phyloP scores from a whole-genome alignment of 805 yeast genomes.

The Ogataea angusta region DNA sequence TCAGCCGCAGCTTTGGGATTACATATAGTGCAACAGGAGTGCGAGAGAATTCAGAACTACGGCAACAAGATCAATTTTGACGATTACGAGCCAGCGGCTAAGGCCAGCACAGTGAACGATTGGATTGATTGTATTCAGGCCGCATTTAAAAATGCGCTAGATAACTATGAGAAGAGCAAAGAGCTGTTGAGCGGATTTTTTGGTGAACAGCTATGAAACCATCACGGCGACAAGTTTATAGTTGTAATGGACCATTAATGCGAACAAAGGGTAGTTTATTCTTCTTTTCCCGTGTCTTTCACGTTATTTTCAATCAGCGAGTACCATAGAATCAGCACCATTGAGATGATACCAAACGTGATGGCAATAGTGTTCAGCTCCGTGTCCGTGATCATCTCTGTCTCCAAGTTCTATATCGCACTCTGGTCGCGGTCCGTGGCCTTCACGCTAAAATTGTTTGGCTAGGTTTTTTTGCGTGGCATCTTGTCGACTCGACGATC shows the following conservation, averaged over 20 bases:
- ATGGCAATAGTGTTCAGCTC: conserved; percentile 75
- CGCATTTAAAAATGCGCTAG: conserved; percentile 51
- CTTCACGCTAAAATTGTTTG: background rate
- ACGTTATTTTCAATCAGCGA: conserved; percentile 40
- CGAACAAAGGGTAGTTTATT: conserved; percentile 1
- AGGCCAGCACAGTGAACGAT: conserved; percentile 32
- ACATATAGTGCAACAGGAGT: conserved; percentile 73
- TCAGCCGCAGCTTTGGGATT: conserved; percentile 93
- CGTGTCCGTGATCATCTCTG: conserved; percentile 72
- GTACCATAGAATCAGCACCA: conserved; percentile 68
- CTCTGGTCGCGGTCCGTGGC: no score
- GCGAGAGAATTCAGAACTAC: conserved; percentile 91
- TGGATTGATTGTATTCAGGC: conserved; percentile 45
- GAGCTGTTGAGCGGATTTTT: conserved; percentile 51
- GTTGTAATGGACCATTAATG: background rate
- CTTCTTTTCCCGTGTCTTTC: conserved; percentile 10
- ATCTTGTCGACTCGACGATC: background rate
- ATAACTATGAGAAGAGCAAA: conserved; percentile 49
- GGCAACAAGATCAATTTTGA: conserved; percentile 49
- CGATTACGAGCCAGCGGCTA: conserved; percentile 24
- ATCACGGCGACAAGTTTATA: background rate
- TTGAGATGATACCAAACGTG: conserved; percentile 67
- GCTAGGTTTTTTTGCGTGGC: background rate
- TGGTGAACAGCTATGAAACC: conserved; percentile 31
- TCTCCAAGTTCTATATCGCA: no score